Base-by-base conservation (phyloP, 108 stramenopile genomes). In the Cylindrotheca fusiformis region DNA sequence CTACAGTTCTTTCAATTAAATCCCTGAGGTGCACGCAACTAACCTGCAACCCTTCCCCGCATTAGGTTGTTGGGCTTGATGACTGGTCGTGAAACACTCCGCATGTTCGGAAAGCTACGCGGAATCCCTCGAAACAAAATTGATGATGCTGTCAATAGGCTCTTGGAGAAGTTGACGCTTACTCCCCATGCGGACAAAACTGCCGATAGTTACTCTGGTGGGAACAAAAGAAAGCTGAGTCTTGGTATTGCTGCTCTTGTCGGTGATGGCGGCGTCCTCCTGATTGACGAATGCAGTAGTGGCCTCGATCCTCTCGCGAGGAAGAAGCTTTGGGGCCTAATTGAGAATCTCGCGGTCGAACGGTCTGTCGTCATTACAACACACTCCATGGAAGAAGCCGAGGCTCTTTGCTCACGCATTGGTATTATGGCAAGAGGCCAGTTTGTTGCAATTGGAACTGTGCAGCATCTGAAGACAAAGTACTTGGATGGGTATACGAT, bases 331-430 rank as follows among this genome's bases (percentile, higher is more conserved):
- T 87, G 86, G 86, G 69, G 64, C 18, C 63, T 79, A 18, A 67
- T 67, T 28, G 44, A 51, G 66, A 68, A 55, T 10, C 41, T 23
- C 5, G 41, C 60, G 12, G 17, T 24, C 44, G n/a, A 58, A 36
- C 62, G 63, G 48, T 74, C 83, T 19, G 71, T 74, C 31, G 79
- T 86, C 0, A 78, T 86, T 31, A 86, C 85, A 18, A 86, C 85
- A 25, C 85, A 86, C 55, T 65, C 59, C 2, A 95, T 95, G 95
- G 94, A 96, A 65, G 97, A 97, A 73, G 93, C 93, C 31, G 97
- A 97, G 52, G 83, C 93, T 0, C 65, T 97, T 10, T 95, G 95
- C 52, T 90, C 94, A 21, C 76, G 97, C 21, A 90, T 96, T 23
- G 93, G 83, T 30, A 94, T 97, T 63, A 94, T 96, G 88, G 84